Percentiles rank a stretch among this genome's conserved stretches.
Conservation (phyloP, 139 green algal genomes). For the Yamagishiella unicocca region DNA sequence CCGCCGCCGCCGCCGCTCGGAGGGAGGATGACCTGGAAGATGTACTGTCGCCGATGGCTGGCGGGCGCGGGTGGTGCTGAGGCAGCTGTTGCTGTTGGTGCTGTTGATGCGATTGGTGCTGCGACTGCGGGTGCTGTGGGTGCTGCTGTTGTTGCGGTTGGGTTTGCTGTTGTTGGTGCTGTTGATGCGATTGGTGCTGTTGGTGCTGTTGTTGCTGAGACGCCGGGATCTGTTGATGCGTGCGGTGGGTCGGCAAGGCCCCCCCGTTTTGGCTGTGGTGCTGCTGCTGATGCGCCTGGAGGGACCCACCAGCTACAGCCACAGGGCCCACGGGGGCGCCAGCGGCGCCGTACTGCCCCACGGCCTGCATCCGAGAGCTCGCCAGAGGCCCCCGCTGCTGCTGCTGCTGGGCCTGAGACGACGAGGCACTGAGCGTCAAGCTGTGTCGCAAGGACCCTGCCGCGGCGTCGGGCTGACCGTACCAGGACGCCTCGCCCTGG, state of each 20-base stretch:
- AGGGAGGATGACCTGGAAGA: neutral
- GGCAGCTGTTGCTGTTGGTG: neutral
- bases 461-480: neutral
- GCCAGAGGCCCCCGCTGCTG: neutral
- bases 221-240: neutral
- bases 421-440: neutral
- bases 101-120: neutral
- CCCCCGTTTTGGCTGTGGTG: too few relatives aligned
- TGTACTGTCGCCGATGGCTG: neutral
- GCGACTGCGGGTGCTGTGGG: neutral
- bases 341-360: neutral
- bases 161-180: neutral
- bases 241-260: neutral
- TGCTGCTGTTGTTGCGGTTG: neutral
- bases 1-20: neutral
- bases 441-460: neutral
- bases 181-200: neutral
- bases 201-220: constrained; percentile 11
- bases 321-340: too few relatives aligned
- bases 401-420: neutral
- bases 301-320: too few relatives aligned
- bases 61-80: neutral
- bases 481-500: neutral
- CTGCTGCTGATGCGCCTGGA: too few relatives aligned
- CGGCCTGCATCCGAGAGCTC: neutral